Evolutionary conservation across 2,329 filamentous ascomycete species (phyloP), one percentile per base, ranked within the genome.

Genomic region (Daldinia eschscholtzii): DNA sequence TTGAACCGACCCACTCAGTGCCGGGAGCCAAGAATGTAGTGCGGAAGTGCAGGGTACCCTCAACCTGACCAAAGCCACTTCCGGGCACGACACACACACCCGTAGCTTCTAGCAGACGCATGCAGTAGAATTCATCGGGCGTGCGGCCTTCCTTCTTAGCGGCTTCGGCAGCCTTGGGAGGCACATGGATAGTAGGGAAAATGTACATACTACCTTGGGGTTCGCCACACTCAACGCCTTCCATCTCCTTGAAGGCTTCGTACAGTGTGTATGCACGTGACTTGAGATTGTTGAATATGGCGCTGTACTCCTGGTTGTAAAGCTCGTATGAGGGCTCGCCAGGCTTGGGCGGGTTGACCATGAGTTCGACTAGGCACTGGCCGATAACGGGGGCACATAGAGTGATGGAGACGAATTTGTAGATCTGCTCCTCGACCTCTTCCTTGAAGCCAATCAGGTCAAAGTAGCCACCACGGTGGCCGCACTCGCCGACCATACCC

Each of bases 201-300:
- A 99, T 92, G 84, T 99, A 99, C 96, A 99, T 99, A 79, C 92
- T 91, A 68, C 96, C 96, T 87, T 97, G 92, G 63, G 96, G 96
- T 74, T 89, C 87, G 76, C 92, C 92, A 82, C 94, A 97, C 80
- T 94, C 89, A 66, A 99, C 95, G 65, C 96, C 96, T 81, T 98
- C 95, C 96, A 99, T 98, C 79, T 93, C 84, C 80, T 89, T 85
- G 83, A 99, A 99, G 30, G 95, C 94, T 76, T 94, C 88, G 83
- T 97, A 96, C 57, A 99, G 86, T 6, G 96, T 94, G 66, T 85
- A 88, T 42, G 96, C 96, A 72, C 96, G 91, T 80, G 92, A 83
- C 77, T 89, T 89, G 65, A 99, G 86, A 57, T 93, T 92, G 60
- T 91, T 82, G 80, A 90, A 94, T 80, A 98, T 98, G 75, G 83